These are phyloP conservation scores for Ascomycota sp. DNA, from an alignment of 2,329 filamentous ascomycete species.

Conservation along the genomic window DNA sequence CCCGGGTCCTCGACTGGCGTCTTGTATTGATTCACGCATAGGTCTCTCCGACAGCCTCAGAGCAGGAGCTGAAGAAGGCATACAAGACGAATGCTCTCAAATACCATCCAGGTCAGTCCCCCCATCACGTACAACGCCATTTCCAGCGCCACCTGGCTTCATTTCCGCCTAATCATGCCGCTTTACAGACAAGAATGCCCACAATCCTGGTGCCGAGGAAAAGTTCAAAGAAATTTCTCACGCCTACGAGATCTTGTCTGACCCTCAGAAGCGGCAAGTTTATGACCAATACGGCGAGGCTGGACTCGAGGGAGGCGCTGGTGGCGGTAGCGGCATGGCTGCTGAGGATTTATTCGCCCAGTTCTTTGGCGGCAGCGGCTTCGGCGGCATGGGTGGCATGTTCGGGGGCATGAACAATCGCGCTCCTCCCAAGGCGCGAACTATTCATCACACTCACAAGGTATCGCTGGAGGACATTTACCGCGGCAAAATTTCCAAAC, in stretches of 20 bases:
- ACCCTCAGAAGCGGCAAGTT: slow-evolving; percentile 69
- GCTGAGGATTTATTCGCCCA: slow-evolving; percentile 91
- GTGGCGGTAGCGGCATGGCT: slow-evolving; percentile 66
- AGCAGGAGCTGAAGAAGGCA: slow-evolving; percentile 73
- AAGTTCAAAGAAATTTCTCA: slow-evolving; percentile 97
- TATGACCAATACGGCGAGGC: slow-evolving; percentile 98
- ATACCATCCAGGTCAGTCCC: slow-evolving; percentile 52
- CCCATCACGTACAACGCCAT: neutral
- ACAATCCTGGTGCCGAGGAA: slow-evolving; percentile 79
- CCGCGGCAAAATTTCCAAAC: slow-evolving; percentile 89
- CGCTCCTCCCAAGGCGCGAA: slow-evolving; percentile 71
- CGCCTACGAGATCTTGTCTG: slow-evolving; percentile 86
- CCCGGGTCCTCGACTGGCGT: neutral
- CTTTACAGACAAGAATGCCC: slow-evolving; percentile 72
- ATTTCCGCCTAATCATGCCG: neutral
- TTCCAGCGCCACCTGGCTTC: neutral
- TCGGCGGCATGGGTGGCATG: slow-evolving; percentile 43
- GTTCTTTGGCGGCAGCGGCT: slow-evolving; percentile 72
- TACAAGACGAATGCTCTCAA: slow-evolving; percentile 70
- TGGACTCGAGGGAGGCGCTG: slow-evolving; percentile 72
- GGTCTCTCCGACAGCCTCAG: slow-evolving; percentile 59
- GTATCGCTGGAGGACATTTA: slow-evolving; percentile 96
- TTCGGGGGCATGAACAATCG: slow-evolving; percentile 57
- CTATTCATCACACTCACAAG: slow-evolving; percentile 96
- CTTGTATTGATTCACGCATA: slow-evolving; percentile 16